phyloP scores from a whole-genome alignment of 306 rosid species.

The Cucumis melo region DNA sequence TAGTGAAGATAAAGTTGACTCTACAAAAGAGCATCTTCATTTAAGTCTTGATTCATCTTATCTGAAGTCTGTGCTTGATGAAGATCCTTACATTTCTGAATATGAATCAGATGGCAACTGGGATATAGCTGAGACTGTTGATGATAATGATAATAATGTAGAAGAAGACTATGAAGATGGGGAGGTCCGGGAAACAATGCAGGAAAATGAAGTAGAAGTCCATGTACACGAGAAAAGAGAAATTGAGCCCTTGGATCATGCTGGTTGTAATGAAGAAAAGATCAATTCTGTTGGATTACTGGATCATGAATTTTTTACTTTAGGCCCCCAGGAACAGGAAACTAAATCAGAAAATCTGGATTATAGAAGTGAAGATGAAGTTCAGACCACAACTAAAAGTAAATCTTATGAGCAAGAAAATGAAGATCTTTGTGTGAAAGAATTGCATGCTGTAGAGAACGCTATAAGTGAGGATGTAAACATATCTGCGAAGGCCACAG shows the following conservation, averaged over 20 bases:
- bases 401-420: not conserved
- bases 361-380: conserved; percentile 5
- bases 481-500: not conserved
- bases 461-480: conserved; percentile 5
- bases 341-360: conserved; percentile 4
- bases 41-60: conserved; percentile 23
- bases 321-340: conserved; percentile 19
- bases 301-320: conserved; percentile 16
- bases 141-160: conserved; percentile 26
- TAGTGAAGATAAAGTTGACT: not conserved
- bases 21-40: conserved; percentile 16
- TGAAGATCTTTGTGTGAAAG: conserved; percentile 17
- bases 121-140: conserved; percentile 41
- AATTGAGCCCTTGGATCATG: conserved; percentile 21
- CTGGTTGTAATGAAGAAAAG: conserved; percentile 23
- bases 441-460: conserved; percentile 16
- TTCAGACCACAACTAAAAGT: conserved; percentile 9
- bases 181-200: conserved; percentile 55
- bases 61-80: conserved; percentile 32
- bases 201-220: conserved; percentile 25
- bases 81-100: conserved; percentile 50
- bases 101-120: conserved; percentile 73
- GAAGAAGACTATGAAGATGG: conserved; percentile 83
- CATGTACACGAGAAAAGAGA: conserved; percentile 39
- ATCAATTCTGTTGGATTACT: conserved; percentile 20